A percentile compares a stretch with the other conserved stretches of the same genome.
These are phyloP conservation scores for Platanthera guangdongensis DNA, from an alignment of 106 monocot species.

Conservation along the genomic window DNA sequence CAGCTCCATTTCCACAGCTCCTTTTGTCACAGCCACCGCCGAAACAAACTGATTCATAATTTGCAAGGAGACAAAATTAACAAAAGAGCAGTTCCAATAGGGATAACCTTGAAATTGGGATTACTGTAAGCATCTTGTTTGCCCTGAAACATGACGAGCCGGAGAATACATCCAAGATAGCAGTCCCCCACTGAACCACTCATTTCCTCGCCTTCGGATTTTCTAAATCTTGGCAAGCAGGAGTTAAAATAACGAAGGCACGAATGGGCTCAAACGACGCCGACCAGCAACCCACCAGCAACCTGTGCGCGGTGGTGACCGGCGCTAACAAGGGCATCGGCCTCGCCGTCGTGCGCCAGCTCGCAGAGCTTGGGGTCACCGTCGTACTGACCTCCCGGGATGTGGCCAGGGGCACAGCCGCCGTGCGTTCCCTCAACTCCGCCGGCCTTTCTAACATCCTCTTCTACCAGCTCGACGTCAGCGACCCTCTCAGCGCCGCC, in stretches of 20 bases:
- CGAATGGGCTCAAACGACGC: neutral
- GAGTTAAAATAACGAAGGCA: neutral
- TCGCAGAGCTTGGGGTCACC: slow-evolving; percentile 28
- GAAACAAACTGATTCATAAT: no score
- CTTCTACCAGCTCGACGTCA: slow-evolving; percentile 47
- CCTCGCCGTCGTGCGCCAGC: slow-evolving; percentile 43
- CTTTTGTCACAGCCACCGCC: no score
- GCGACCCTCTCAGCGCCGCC: slow-evolving; percentile 18
- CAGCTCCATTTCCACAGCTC: no score
- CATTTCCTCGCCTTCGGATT: no score
- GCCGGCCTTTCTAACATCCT: slow-evolving; percentile 24
- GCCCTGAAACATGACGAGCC: no score
- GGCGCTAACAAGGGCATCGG: slow-evolving; percentile 74
- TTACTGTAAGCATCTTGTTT: no score
- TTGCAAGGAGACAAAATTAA: no score
- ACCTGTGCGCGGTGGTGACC: slow-evolving; percentile 50
- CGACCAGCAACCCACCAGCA: neutral
- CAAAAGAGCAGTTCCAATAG: no score
- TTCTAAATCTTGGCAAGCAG: no score
- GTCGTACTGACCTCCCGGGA: slow-evolving; percentile 58
- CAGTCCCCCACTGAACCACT: no score
- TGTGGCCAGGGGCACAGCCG: slow-evolving; percentile 26
- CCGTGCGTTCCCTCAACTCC: slow-evolving; percentile 26
- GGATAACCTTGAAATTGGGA: no score
- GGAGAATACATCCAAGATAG: no score